Evolutionary conservation across 768 basidiomycete genomes (phyloP), one percentile per base, ranked within the genome.

Genomic region (Tylopilus rubrobrunneus): DNA sequence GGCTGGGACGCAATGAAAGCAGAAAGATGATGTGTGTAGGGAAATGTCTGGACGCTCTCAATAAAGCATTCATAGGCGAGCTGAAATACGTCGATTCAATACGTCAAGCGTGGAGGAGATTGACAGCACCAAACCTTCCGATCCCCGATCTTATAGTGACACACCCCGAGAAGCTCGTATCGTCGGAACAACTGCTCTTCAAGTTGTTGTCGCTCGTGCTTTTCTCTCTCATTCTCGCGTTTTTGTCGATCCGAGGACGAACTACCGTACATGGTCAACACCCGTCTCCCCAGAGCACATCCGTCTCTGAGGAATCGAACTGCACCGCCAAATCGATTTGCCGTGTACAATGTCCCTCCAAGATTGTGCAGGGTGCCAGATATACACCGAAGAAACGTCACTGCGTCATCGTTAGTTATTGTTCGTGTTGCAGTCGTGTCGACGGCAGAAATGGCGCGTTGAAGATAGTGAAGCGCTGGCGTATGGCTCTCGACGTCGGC

Each of bases 151-250:
- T 89, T 93, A 28, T 80, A 77, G 62, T 83, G 84, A 65, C 90
- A 92, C 5, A 87, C 82, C 0, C 81, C 92, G 25, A 95, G 73
- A 29, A 96, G 67, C 70, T 97, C 92, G 80, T 86, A 95, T 44
- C 92, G 73, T 21, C 85, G 77, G 57, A 78, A 80, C 27, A 93
- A 60, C 56, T 87, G 84, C 31, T 84, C 82, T 53, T 82, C 78
- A 2, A 90, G 73, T 57, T 81, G 78, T 42, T 52, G 72, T 84
- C 86, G 88, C 0, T 66, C 66, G 29, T 74, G 81, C 56, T 66
- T 58, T 27, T 62, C 68, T 56, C 53, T 51, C 29, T 68, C 69
- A 8, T 62, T 67, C 45, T 67, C 70, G 9, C 50, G 44, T 7
- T 40, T 63, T 11, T 63, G 39, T 48, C 53, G 50, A 33, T 56